These are phyloP conservation scores for Aspergillus sp. DNA, from an alignment of 2,329 filamentous ascomycete genomes.

Conservation along the genomic window DNA sequence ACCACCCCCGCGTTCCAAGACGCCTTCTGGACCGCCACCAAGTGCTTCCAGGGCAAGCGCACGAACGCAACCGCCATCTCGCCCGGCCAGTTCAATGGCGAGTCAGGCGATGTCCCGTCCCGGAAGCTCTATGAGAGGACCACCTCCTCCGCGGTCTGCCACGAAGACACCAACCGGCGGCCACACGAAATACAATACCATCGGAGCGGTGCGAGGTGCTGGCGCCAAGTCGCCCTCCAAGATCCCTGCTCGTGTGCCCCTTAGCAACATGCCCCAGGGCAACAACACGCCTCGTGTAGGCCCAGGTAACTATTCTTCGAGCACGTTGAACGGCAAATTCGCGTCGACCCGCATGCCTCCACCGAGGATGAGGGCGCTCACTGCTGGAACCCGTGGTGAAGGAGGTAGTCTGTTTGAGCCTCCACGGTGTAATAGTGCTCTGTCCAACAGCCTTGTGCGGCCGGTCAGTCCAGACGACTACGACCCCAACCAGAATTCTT, in stretches of 20 bases:
- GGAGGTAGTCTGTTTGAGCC: slow-evolving; percentile 26
- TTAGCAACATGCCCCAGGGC: slow-evolving; percentile 42
- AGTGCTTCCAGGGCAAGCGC: slow-evolving; percentile 18
- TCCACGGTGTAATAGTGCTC: slow-evolving; percentile 47
- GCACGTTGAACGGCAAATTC: slow-evolving; percentile 42
- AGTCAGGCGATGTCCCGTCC: slow-evolving; percentile 18
- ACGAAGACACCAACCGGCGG: slow-evolving; percentile 43
- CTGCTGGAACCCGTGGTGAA: slow-evolving; percentile 45
- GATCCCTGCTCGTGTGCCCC: slow-evolving; percentile 42
- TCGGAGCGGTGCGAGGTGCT: slow-evolving; percentile 18
- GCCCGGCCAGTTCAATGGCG: slow-evolving; percentile 22
- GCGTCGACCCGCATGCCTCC: slow-evolving; percentile 58
- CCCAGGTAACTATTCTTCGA: slow-evolving; percentile 35
- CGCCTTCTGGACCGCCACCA: slow-evolving; percentile 32
- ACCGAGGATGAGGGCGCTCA: slow-evolving; percentile 86
- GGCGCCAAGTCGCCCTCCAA: slow-evolving; percentile 42
- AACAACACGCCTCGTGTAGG: slow-evolving; percentile 64
- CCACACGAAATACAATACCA: slow-evolving; percentile 35
- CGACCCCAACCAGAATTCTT: slow-evolving; percentile 49
- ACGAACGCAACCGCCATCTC: slow-evolving; percentile 22
- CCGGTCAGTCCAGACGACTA: slow-evolving; percentile 68
- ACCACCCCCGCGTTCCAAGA: slow-evolving; percentile 49
- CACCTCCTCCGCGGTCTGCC: slow-evolving; percentile 36
- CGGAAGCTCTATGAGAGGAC: slow-evolving; percentile 31
- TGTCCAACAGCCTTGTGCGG: slow-evolving; percentile 47